phyloP scores from a whole-genome alignment of 306 rosid genomes.

The Dryas alaskensis region DNA sequence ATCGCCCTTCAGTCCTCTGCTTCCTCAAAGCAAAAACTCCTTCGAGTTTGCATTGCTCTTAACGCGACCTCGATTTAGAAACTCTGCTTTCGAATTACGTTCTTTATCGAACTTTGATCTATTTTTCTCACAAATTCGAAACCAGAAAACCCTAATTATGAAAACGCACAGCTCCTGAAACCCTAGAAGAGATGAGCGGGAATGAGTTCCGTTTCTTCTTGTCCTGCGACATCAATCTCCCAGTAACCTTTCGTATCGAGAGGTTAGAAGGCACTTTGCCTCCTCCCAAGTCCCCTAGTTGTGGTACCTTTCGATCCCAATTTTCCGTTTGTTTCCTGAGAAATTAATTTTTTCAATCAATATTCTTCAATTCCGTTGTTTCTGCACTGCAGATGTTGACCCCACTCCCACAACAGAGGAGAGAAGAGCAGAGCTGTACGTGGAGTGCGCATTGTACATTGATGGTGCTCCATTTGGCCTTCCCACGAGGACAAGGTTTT shows the following conservation, averaged over 20 bases:
- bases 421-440: constrained; percentile 68
- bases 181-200: constrained; percentile 46
- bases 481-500: constrained; percentile 85
- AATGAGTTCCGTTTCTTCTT: constrained; percentile 95
- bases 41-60: not conserved
- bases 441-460: constrained; percentile 79
- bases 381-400: constrained; percentile 45
- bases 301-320: constrained; percentile 33
- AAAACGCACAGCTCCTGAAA: not conserved
- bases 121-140: not conserved
- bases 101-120: not conserved
- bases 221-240: constrained; percentile 94
- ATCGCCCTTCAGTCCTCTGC: not conserved
- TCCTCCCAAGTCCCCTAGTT: constrained; percentile 41
- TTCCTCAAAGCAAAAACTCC: not conserved
- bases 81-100: not conserved
- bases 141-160: not conserved
- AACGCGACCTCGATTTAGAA: not conserved
- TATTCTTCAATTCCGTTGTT: constrained; percentile 3
- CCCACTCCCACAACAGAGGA: constrained; percentile 50
- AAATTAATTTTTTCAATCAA: not conserved
- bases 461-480: constrained; percentile 96
- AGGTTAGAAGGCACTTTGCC: constrained; percentile 74
- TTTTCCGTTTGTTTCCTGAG: constrained; percentile 7
- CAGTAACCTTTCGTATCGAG: constrained; percentile 75